A percentile compares a stretch with the other conserved stretches of the same genome.
Conservation (phyloP, 176 grass and related monocot species). For the Luzula sylvatica region DNA sequence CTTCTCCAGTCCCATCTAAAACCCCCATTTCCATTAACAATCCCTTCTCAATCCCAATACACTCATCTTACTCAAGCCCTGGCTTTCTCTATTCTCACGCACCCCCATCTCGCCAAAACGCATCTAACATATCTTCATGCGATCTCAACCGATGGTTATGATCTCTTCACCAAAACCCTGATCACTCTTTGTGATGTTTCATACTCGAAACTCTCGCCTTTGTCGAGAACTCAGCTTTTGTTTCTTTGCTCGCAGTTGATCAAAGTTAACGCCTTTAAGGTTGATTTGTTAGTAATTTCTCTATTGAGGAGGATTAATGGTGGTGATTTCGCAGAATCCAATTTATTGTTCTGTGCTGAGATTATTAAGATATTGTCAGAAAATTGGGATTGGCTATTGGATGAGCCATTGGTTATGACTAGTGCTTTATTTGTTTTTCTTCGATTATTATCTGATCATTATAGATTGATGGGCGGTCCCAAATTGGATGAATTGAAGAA, state of each 20-base stretch:
- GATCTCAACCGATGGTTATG: conserved; percentile 44
- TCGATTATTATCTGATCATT: conserved; percentile 38
- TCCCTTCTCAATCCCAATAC: conserved; percentile 41
- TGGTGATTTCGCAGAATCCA: conserved; percentile 39
- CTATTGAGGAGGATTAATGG: conserved; percentile 43
- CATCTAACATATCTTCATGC: conserved; percentile 53
- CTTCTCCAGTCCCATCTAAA: conserved; percentile 38
- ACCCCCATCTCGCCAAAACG: conserved; percentile 14
- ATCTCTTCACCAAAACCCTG: conserved; percentile 42
- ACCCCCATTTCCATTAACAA: conserved; percentile 32
- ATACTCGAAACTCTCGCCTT: conserved; percentile 36
- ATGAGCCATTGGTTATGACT: conserved; percentile 6
- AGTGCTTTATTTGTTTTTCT: conserved; percentile 44
- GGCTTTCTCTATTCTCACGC: conserved; percentile 48
- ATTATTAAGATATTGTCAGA: conserved; percentile 15
- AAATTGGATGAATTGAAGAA: conserved; percentile 46
- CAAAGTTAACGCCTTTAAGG: conserved; percentile 32
- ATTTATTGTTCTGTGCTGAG: conserved; percentile 35
- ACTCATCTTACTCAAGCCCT: conserved; percentile 41
- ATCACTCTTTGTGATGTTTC: conserved; percentile 27
- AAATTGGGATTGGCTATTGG: conserved; percentile 30
- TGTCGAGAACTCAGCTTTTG: conserved; percentile 42
- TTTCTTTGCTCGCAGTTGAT: conserved; percentile 31
- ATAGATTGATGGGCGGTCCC: conserved; percentile 28
- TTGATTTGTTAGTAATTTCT: conserved; percentile 30